Base-by-base conservation (phyloP, 805 yeast species). In the Maudiozyma saulgeensis region DNA sequence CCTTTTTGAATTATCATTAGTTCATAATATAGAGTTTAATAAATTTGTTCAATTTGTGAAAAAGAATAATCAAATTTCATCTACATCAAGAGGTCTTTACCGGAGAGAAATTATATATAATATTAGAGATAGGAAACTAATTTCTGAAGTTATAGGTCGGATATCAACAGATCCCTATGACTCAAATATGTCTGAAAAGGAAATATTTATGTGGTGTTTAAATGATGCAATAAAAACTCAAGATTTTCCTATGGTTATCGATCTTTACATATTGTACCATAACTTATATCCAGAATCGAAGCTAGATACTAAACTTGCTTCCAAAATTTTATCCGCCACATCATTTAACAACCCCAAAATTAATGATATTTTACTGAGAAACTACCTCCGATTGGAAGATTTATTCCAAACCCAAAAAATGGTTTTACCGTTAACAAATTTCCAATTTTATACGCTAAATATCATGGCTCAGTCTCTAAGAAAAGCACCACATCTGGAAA, bases 331-430 rank as follows among this genome's bases (percentile, higher is more conserved):
- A 5, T 47, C 58, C n/a, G 51, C 54, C 2, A 37, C 61, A 7
- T 50, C 63, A 21, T 59, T 55, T 35, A 50, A 52, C 18, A 47
- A 60, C 42, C 66, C 67, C 2, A 48, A 44, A 26, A 51, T 46
- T 42, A 62, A 62, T 44, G 46, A 50, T 6, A 11, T 53, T 2
- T 55, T 56, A 31, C 41, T 63, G 11, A 32, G 49, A 15, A 55
- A 56, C 31, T 54, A 51, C 32, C 26, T 57, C 11, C 45, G 40
- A 28, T 26, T 63, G 8, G 18, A 51, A 9, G 21, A 52, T 1
- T 41, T 61, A 12, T 53, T 55, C 21, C 28, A 46, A 5, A n/a
- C 32, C 2, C 46, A 35, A 12, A 37, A 45, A 8, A 6, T 32
- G 6, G 15, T 13, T 3, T 31, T 56, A 12, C 18, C 32, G 5